A percentile compares a stretch with the other conserved stretches of the same genome.
phyloP scores from a whole-genome alignment of 306 rosid species.

The Cucumis cinereus region DNA sequence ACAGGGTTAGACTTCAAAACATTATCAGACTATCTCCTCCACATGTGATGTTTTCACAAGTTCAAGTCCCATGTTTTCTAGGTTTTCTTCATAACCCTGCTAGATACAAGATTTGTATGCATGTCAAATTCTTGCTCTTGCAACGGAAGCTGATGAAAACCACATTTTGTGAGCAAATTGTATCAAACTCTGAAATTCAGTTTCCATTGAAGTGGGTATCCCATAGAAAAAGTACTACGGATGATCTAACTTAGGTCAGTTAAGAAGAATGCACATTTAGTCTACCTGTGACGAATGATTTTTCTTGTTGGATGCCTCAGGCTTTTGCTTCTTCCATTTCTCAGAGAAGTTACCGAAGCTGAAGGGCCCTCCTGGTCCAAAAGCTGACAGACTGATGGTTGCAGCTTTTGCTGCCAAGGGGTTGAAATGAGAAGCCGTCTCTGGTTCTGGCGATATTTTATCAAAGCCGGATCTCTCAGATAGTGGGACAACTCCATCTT shows the following conservation, averaged over 20 bases:
- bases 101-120: not conserved
- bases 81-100: not conserved
- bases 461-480: slow-evolving; percentile 26
- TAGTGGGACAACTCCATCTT: slow-evolving; percentile 69
- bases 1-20: not conserved
- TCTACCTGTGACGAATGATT: slow-evolving; percentile 44
- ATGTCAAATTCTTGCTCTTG: not conserved
- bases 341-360: slow-evolving; percentile 51
- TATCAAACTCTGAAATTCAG: not conserved
- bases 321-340: slow-evolving; percentile 58
- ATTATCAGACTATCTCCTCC: not conserved
- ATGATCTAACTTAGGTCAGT: not conserved
- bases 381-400: slow-evolving; percentile 56
- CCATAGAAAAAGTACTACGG: not conserved
- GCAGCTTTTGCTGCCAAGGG: slow-evolving; percentile 65
- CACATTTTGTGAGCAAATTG: not conserved
- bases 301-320: slow-evolving; percentile 35
- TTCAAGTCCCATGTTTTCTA: not conserved
- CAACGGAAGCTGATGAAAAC: not conserved
- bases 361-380: slow-evolving; percentile 63
- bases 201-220: not conserved
- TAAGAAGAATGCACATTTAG: not conserved
- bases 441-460: slow-evolving; percentile 16
- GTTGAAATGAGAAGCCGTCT: slow-evolving; percentile 45
- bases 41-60: not conserved